Evolutionary conservation across 2,329 filamentous ascomycete species (phyloP), one percentile per base, ranked within the genome.

Genomic region (Hypoxylon sp.): DNA sequence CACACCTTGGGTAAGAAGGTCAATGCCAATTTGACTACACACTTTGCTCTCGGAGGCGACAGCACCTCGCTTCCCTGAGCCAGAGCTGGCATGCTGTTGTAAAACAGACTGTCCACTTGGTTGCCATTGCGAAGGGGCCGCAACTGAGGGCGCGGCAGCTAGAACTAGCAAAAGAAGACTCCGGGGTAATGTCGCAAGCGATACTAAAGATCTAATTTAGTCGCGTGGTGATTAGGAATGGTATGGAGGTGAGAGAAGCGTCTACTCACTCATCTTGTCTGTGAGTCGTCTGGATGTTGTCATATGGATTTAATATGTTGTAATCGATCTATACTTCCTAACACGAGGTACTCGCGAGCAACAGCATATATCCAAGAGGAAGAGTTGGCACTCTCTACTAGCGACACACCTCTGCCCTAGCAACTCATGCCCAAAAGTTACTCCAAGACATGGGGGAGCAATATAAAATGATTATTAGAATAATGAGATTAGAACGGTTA

Each of bases 21-120:
- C 74, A 32, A 77, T 76, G 30, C 76, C 76, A 59, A 78, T 74
- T 61, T 77, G 68, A 51, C 76, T 78, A 56, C 76, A 78, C 16
- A 74, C 65, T 61, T 69, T 74, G 50, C 69, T 76, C 60, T 78
- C 76, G 41, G 68, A 72, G n/a, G 76, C 75, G 37, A 78, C 74
- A 32, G 74, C 75, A 8, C 75, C 76, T 43, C 61, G 63, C 21
- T 55, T 61, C 2, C 60, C 70, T 12, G 72, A 67, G 27, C 39
- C 30, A 23, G 39, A 61, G 12, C 39, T 32, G 21, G 39, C 61
- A 8, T 29, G 46, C 27, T 69, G 43, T 19, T 61, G 50, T 16
- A 74, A 64, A 2, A 73, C 71, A 7, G 48, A 41, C 32, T 74
- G 73, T n/a, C 46, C 64, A 11, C 43, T 21, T 39, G 65, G 62